A percentile compares a stretch with the other conserved stretches of the same genome.
phyloP scores from a whole-genome alignment of 106 monocot species.

The Phalaenopsis aphrodite region DNA sequence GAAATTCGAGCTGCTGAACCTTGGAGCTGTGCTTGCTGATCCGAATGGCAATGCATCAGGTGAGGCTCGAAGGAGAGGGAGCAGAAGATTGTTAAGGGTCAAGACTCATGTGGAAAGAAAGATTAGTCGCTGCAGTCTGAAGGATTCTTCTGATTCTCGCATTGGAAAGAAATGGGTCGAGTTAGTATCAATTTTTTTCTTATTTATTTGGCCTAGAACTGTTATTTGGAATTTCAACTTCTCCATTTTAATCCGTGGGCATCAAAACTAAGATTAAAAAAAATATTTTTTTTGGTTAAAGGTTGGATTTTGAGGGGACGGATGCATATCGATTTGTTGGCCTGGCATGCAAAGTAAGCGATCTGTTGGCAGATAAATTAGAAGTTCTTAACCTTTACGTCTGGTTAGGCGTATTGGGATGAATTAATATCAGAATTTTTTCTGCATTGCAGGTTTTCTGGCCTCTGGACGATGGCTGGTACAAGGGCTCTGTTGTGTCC shows the following conservation, averaged over 20 bases:
- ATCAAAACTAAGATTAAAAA: neutral
- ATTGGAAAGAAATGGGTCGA: constrained; percentile 70
- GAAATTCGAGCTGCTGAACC: constrained; percentile 35
- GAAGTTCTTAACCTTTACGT: neutral
- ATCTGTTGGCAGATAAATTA: neutral
- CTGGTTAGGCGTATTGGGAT: neutral
- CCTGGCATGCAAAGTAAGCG: constrained; percentile 79
- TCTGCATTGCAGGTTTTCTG: constrained; percentile 72
- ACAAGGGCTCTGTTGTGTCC: constrained; percentile 48
- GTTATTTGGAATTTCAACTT: neutral
- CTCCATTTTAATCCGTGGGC: neutral
- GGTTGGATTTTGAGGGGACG: constrained; percentile 62
- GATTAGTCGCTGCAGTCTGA: constrained; percentile 3
- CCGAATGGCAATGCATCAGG: constrained; percentile 6
- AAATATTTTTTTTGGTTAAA: constrained; percentile 17
- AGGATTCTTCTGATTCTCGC: constrained; percentile 20
- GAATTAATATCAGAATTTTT: neutral
- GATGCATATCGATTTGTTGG: constrained; percentile 73
- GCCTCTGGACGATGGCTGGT: constrained; percentile 95
- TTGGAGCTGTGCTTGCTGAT: constrained; percentile 11
- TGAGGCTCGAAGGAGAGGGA: constrained; percentile 25
- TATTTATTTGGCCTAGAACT: neutral
- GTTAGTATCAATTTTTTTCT: constrained; percentile 36
- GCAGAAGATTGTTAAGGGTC: constrained; percentile 9
- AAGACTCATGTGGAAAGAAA: constrained; percentile 10